A percentile compares a stretch with the other conserved stretches of the same genome.
phyloP scores from a whole-genome alignment of 2,329 filamentous ascomycete species.

The Chaetomium olivaceum region DNA sequence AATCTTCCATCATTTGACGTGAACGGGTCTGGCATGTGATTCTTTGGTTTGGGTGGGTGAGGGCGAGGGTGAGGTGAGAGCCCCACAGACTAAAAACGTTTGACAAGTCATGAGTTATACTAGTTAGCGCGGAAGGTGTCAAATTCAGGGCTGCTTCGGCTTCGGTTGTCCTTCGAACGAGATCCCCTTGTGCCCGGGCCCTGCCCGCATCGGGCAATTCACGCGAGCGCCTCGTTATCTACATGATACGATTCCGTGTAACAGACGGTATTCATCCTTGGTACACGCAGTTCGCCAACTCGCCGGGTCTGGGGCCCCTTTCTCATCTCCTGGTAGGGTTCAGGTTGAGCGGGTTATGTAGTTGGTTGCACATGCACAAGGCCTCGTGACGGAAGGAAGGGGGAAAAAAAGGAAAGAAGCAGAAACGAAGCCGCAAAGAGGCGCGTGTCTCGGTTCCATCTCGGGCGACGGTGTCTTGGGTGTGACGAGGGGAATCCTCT shows the following conservation, averaged over 20 bases:
- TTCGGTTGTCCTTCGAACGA: not conserved
- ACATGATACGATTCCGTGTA: not conserved
- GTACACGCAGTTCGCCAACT: too few species aligned
- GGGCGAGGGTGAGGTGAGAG: too few species aligned
- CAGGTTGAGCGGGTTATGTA: not conserved
- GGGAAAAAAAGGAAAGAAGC: not conserved
- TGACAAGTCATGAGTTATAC: not conserved
- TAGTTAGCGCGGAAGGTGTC: not conserved
- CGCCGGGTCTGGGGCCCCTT: not conserved
- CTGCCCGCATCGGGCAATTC: conserved; percentile 1
- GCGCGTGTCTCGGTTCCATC: not conserved
- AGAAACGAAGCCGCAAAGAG: not conserved
- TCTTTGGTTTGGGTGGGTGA: not conserved
- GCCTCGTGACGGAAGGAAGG: not conserved
- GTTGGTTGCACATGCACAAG: not conserved
- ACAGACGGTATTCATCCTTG: not conserved
- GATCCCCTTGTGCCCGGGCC: not conserved
- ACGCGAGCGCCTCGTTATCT: conserved; percentile 6
- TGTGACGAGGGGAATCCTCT: not conserved
- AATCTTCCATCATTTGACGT: not conserved
- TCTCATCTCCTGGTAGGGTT: not conserved
- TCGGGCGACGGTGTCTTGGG: not conserved
- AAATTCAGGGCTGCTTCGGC: not conserved
- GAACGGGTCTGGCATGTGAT: not conserved
- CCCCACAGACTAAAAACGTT: not conserved